Percentiles rank a stretch among this genome's conserved stretches.
Evolutionary conservation across 2,329 filamentous ascomycete genomes (phyloP).

Genomic region (Elsinoe batatas): DNA sequence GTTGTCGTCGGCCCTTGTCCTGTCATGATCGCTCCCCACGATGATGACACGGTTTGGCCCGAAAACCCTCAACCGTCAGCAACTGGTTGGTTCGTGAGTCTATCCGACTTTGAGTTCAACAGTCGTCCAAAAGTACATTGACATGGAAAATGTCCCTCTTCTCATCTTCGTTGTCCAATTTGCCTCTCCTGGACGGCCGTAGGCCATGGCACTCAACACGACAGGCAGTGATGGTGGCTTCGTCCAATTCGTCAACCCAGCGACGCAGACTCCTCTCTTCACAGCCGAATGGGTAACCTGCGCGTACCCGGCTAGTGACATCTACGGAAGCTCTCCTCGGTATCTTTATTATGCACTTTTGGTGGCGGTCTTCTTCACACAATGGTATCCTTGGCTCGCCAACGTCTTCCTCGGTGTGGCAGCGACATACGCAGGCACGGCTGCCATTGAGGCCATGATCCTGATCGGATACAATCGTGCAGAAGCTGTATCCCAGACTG

Average conservation of each 20-base stretch:
- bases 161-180: background rate
- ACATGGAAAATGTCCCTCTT: too few relatives aligned
- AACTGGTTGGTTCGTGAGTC: background rate
- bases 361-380: background rate
- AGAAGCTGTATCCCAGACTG: background rate
- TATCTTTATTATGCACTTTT: slow-evolving; percentile 7
- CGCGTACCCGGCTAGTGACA: background rate
- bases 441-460: slow-evolving; percentile 3
- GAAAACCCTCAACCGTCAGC: background rate
- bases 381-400: slow-evolving; percentile 8
- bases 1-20: too few relatives aligned
- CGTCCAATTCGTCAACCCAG: slow-evolving; percentile 8
- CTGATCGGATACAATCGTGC: background rate
- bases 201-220: background rate
- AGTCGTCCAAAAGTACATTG: too few relatives aligned
- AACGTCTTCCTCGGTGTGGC: slow-evolving; percentile 5
- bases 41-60: too few relatives aligned
- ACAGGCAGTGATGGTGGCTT: background rate
- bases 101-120: background rate
- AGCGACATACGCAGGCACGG: slow-evolving; percentile 6
- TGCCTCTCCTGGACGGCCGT: background rate
- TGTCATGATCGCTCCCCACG: too few relatives aligned
- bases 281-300: background rate
- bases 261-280: slow-evolving; percentile 2
- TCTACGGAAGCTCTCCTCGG: background rate